Evolutionary conservation across 2,329 filamentous ascomycete species (phyloP), one percentile per base, ranked within the genome.

Genomic region (Chaetomium sp.): DNA sequence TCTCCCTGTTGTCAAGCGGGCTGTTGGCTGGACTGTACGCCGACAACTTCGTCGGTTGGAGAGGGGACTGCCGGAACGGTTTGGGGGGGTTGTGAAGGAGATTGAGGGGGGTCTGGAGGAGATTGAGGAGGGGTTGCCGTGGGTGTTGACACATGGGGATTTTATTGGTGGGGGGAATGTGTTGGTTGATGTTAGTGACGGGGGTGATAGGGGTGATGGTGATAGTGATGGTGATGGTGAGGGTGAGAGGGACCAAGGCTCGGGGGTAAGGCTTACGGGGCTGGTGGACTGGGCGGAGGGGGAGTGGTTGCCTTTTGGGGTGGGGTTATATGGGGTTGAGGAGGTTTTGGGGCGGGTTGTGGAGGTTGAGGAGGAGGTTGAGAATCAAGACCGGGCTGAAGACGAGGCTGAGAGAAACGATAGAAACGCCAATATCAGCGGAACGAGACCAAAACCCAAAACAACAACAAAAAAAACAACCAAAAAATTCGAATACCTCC

Each of bases 261-360:
- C 37, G 3, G 9, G 33, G 8, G 12, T 53, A 32, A 34, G 46
- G 10, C 64, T 86, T 6, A 71, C 64, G 0, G 84, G 82, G 1
- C 56, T 86, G 1, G 72, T 87, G 0, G 84, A 87, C 63, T 87
- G 83, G 84, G 80, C 80, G 0, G 84, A 87, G 64, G 81, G 78
- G 0, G 82, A 86, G 64, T 76, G 71, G 57, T 65, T 85, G 7
- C 82, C 82, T 0, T 82, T 84, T 61, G 84, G 83, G 0, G 71
- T 79, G 3, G 78, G 77, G 33, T 66, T 85, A 44, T 86, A 85
- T 61, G 82, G 82, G 0, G 66, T 86, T 0, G 82, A 86, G 63
- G 76, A 82, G 65, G 64, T 86, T 1, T 69, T 87, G 0, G 81
- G 82, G 42, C 14, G 38, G 48, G 40, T 9, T 40, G 52, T 33